Conservation (phyloP, 805 yeast species). For the Pichia deserticola region DNA sequence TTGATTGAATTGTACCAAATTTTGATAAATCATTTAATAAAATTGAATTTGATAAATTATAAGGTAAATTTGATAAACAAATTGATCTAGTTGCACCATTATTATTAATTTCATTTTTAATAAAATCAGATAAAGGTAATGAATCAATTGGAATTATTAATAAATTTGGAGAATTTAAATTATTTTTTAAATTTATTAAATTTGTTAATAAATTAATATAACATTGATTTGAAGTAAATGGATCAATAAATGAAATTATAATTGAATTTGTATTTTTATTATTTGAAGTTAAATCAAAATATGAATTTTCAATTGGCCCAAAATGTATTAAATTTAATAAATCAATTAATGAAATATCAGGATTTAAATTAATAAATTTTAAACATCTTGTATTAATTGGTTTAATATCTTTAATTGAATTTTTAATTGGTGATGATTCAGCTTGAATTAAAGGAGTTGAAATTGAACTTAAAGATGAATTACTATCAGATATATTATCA, state of each 20-base stretch:
- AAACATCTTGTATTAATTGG: constrained; percentile 15
- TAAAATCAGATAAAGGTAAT: constrained; percentile 22
- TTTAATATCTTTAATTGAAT: not conserved
- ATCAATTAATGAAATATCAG: constrained; percentile 15
- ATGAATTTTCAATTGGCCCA: constrained; percentile 59
- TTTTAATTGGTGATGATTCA: not conserved
- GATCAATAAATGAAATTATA: constrained; percentile 21
- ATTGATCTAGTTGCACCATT: constrained; percentile 27
- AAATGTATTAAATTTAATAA: constrained; percentile 38
- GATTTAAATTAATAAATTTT: constrained; percentile 15
- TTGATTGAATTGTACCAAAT: constrained; percentile 36
- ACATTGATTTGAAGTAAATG: constrained; percentile 17
- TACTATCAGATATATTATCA: not conserved
- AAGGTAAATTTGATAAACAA: constrained; percentile 20
- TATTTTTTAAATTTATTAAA: constrained; percentile 17
- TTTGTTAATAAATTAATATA: constrained; percentile 11
- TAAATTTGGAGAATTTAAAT: constrained; percentile 33
- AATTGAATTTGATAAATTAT: constrained; percentile 4
- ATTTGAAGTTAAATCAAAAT: constrained; percentile 22
- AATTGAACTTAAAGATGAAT: not conserved
- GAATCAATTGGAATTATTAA: constrained; percentile 28
- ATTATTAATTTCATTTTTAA: constrained; percentile 23
- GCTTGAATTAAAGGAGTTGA: no score
- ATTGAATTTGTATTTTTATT: constrained; percentile 1
- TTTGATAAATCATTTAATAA: constrained; percentile 28